These are phyloP conservation scores for Elongisporangium prolatum DNA, from an alignment of 352 stramenopile species.

Conservation along the genomic window DNA sequence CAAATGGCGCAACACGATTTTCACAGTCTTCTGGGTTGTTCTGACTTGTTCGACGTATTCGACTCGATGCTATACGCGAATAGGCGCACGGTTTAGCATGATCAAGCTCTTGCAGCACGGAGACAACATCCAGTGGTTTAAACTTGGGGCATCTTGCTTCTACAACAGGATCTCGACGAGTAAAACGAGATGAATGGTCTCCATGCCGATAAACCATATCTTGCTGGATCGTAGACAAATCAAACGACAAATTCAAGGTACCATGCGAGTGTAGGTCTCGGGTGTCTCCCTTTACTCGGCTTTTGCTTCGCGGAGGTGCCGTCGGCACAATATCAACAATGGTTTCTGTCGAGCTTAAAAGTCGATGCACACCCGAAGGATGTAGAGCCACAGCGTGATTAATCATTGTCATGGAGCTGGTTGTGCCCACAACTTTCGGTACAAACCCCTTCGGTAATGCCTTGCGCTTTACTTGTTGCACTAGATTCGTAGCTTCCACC, in stretches of 20 bases:
- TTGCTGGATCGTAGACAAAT: constrained; percentile 23
- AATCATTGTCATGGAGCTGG: constrained; percentile 1
- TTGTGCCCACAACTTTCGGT: constrained; percentile 13
- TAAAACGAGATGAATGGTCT: not conserved
- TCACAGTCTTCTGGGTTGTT: not conserved
- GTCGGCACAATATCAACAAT: not conserved
- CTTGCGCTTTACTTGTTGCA: constrained; percentile 26
- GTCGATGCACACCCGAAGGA: not conserved
- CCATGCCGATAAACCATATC: constrained; percentile 14
- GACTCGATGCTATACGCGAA: not conserved
- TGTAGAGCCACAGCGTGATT: not conserved
- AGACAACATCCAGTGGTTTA: constrained; percentile 29
- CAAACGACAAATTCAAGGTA: constrained; percentile 22
- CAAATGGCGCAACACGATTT: not conserved
- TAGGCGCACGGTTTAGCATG: constrained; percentile 18
- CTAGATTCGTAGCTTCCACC: constrained; percentile 3
- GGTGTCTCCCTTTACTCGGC: constrained; percentile 26
- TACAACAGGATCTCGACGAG: constrained; percentile 11
- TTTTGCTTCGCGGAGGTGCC: not conserved
- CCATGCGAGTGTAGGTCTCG: constrained; percentile 23
- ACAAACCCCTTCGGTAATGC: constrained; percentile 16
- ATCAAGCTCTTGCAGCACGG: constrained; percentile 38
- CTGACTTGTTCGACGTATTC: not conserved
- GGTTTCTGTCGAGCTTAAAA: not conserved
- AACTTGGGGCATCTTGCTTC: constrained; percentile 43